Conservation (phyloP, 495 filamentous ascomycete genomes). For the Barbatosphaeria neglecta region DNA sequence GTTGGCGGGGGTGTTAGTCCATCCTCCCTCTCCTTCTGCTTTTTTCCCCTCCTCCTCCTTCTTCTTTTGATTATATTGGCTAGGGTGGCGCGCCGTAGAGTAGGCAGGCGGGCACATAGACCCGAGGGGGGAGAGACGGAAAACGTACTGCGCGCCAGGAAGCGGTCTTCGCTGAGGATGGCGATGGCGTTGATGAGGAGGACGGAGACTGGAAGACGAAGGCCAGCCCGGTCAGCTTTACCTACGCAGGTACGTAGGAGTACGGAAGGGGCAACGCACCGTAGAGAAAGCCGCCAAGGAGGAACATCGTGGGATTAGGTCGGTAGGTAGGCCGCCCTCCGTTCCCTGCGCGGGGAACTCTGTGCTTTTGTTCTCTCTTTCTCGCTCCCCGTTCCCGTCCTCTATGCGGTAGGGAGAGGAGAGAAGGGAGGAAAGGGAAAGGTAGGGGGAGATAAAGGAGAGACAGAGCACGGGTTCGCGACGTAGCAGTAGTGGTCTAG, state of each 20-base stretch:
- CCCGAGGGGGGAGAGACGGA: neutral
- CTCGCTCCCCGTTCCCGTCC: neutral
- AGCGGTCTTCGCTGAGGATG: slow-evolving; percentile 93
- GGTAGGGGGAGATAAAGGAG: neutral
- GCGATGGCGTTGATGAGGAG: slow-evolving; percentile 91
- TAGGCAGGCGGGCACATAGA: too few species aligned
- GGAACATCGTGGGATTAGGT: slow-evolving; percentile 38
- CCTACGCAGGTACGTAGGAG: neutral
- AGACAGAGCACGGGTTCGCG: neutral
- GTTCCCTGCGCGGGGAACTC: neutral
- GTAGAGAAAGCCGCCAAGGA: slow-evolving; percentile 67
- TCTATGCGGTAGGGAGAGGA: neutral
- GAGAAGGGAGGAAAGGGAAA: neutral
- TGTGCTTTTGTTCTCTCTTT: neutral
- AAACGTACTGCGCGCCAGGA: slow-evolving; percentile 80
- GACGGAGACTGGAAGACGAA: slow-evolving; percentile 45
- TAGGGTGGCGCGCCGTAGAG: too few species aligned
- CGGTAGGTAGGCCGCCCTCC: neutral
- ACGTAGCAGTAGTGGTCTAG: neutral
- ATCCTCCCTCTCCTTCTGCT: too few species aligned
- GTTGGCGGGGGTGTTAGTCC: slow-evolving; percentile 2
- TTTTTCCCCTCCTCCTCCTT: too few species aligned
- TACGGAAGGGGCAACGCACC: slow-evolving; percentile 28
- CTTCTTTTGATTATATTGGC: too few species aligned
- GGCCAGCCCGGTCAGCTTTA: neutral